Base-by-base conservation (phyloP, 257 asterid species). In the Penstemon newberryi region DNA sequence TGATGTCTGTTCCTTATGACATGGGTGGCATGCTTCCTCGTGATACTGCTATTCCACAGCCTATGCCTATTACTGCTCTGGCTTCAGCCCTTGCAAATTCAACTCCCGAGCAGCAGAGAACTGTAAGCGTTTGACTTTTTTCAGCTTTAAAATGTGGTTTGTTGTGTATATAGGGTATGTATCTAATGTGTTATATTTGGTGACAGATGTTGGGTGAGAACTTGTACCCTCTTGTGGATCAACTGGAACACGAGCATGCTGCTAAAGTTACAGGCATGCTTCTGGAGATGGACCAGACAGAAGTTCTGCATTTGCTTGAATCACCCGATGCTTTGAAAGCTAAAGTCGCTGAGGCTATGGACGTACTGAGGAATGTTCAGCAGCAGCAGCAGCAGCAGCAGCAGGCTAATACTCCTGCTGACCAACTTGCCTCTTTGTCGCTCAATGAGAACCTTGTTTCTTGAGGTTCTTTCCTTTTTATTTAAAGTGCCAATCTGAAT, bases 211-310 rank as follows among this genome's bases (percentile, higher is more conserved):
- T 71, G 70, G 75, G 75, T 43, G 72, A 67, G 58, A 67, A 55
- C 64, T 19, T 67, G 64, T 67, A 67, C 56, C 72, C 72, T 1
- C 61, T 67, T 4, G 72, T 55, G 42, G 56, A 67, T 13, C 72
- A 67, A 55, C 58, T 67, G 52, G 72, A 67, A 63, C 64, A 67
- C 10, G 72, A 67, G 55, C 72, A 67, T 54, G 72, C 72, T 51
- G 72, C 72, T 6, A 67, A 67, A 47, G 64, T 67, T 41, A 67
- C 72, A 4, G 67, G 67, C 38, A 63, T 63, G 69, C 69, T 84
- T 56, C 71, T 83, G 81, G 88, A 80, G 77, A 80, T 83, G 88
- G 88, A 83, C 75, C 84, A 83, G 65, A 79, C 84, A 0, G 89
- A 84, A 62, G 89, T 84, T 5, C 59, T 84, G 65, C 89, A 83